Evolutionary conservation across 331 rosid species (phyloP).

Genomic region (Ulmus americana): DNA sequence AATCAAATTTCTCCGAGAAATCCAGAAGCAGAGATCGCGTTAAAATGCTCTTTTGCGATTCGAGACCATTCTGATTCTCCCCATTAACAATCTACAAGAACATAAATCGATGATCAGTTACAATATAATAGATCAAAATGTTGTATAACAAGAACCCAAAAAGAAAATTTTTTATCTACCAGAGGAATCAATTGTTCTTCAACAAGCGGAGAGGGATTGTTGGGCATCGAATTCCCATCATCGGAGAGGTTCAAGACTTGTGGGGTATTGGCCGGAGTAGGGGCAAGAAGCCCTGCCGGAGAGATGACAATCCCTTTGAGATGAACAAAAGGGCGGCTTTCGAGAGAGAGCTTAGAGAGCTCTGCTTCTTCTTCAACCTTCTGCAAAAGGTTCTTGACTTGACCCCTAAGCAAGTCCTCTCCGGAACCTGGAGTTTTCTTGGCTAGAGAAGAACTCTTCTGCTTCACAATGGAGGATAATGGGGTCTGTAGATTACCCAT

Average conservation of each 20-base stretch:
- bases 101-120: not conserved
- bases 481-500: conserved; percentile 55
- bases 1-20: conserved; percentile 74
- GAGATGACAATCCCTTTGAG: conserved; percentile 34
- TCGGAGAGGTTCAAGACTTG: conserved; percentile 40
- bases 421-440: conserved; percentile 86
- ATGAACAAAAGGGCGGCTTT: conserved; percentile 42
- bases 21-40: conserved; percentile 67
- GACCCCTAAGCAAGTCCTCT: conserved; percentile 85
- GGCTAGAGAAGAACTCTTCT: conserved; percentile 35
- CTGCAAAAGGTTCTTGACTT: conserved; percentile 82
- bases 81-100: conserved; percentile 31
- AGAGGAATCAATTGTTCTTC: conserved; percentile 53
- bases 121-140: not conserved
- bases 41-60: conserved; percentile 49
- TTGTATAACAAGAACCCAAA: not conserved
- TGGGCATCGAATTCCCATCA: conserved; percentile 9
- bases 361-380: conserved; percentile 89
- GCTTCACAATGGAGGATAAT: conserved; percentile 38
- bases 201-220: conserved; percentile 27
- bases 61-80: conserved; percentile 37
- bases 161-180: conserved; percentile 27
- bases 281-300: conserved; percentile 53
- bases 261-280: conserved; percentile 81
- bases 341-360: conserved; percentile 47